A percentile compares a stretch with the other conserved stretches of the same genome.
Conservation (phyloP, 441 rosid genomes). For the Erysimum cheiri region DNA sequence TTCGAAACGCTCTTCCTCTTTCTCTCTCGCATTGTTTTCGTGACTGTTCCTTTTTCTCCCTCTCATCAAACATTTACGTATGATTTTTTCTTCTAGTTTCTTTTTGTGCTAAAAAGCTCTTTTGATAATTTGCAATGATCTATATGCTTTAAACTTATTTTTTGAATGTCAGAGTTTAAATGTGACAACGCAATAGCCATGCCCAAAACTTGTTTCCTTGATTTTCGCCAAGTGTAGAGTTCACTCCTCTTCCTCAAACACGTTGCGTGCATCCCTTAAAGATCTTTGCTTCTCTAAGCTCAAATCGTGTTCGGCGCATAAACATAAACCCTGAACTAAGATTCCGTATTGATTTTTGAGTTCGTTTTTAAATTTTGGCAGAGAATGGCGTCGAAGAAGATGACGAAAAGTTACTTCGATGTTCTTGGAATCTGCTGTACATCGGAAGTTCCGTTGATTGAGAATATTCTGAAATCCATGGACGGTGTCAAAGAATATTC, state of each 20-base stretch:
- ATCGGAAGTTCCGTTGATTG: constrained; percentile 81
- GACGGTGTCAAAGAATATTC: constrained; percentile 71
- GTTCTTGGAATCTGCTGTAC: constrained; percentile 90
- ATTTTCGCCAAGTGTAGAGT: constrained; percentile 38
- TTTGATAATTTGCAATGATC: constrained; percentile 6
- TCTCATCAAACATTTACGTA: not conserved
- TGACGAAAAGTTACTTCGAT: constrained; percentile 83
- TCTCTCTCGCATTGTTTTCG: constrained; percentile 40
- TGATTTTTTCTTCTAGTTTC: not conserved
- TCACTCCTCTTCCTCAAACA: constrained; percentile 29
- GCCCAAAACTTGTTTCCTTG: not conserved
- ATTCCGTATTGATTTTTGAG: too few species aligned
- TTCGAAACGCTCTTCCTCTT: constrained; percentile 34
- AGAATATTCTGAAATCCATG: constrained; percentile 62
- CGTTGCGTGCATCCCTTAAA: constrained; percentile 33
- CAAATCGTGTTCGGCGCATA: not conserved
- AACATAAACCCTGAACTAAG: too few species aligned
- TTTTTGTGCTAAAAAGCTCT: not conserved
- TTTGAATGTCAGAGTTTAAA: not conserved
- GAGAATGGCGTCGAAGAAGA: constrained; percentile 48
- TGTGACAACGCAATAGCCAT: constrained; percentile 9
- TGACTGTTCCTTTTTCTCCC: constrained; percentile 27
- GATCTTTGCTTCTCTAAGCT: not conserved
- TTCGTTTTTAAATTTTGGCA: too few species aligned
- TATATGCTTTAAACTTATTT: not conserved